Evolutionary conservation across 1,284 basidiomycete genomes (phyloP).

Genomic region (Apiotrichum mycotoxinovorans): DNA sequence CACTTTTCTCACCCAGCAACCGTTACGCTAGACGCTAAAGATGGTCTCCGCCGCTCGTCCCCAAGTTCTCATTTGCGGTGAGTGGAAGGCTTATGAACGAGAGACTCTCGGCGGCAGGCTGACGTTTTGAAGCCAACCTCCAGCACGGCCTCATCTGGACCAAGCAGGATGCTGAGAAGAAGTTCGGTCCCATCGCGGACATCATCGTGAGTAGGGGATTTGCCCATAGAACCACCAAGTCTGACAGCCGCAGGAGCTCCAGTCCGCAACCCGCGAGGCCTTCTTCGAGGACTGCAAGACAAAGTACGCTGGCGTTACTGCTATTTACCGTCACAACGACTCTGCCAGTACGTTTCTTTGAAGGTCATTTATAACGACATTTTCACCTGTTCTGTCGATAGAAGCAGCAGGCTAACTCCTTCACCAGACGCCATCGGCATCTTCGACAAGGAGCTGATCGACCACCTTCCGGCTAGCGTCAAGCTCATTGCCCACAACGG

Average conservation of each 20-base stretch:
- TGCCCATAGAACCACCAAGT: not conserved
- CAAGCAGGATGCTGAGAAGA: constrained; percentile 63
- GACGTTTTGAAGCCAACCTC: constrained; percentile 29
- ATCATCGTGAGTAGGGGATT: constrained; percentile 61
- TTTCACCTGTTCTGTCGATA: too few relatives aligned
- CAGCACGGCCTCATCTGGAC: constrained; percentile 67
- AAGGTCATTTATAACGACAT: constrained; percentile 56
- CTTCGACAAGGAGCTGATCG: constrained; percentile 74
- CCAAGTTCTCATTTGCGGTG: constrained; percentile 50
- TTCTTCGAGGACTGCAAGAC: constrained; percentile 67
- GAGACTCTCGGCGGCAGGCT: not conserved
- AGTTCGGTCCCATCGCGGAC: constrained; percentile 67
- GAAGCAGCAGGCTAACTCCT: too few relatives aligned
- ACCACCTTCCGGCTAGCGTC: constrained; percentile 62
- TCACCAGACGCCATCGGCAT: constrained; percentile 57
- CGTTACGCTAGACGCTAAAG: not conserved
- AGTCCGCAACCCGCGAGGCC: constrained; percentile 62
- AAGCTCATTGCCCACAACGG: constrained; percentile 89
- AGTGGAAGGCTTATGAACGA: constrained; percentile 14
- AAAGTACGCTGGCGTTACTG: constrained; percentile 70
- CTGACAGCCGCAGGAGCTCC: constrained; percentile 56
- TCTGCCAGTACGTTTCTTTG: constrained; percentile 22
- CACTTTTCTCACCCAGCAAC: not conserved
- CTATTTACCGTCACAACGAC: constrained; percentile 66
- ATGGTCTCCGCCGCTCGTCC: constrained; percentile 25